Percentiles rank a stretch among this genome's conserved stretches.
Conservation (phyloP, 805 yeast genomes). For the Jamesozyma hellenica region DNA sequence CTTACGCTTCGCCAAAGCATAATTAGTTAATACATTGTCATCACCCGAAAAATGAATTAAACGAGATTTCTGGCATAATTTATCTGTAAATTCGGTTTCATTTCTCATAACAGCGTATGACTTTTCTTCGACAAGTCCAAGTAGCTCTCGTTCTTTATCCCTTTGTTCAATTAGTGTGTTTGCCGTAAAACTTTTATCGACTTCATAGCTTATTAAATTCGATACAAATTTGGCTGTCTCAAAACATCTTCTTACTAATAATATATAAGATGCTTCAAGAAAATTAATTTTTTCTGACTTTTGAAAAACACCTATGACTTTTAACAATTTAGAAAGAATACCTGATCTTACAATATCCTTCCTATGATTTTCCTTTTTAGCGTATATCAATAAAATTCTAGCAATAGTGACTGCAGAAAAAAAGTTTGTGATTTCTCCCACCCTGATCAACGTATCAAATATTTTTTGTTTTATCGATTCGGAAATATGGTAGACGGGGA, state of each 20-base stretch:
- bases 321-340: slow-evolving; percentile 39
- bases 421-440: slow-evolving; percentile 34
- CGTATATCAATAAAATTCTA: slow-evolving; percentile 44
- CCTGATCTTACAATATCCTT: slow-evolving; percentile 37
- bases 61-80: slow-evolving; percentile 34
- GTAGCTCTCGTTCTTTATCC: slow-evolving; percentile 36
- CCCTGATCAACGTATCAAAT: slow-evolving; percentile 35
- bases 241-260: slow-evolving; percentile 57
- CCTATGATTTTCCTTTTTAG: slow-evolving; percentile 37
- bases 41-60: slow-evolving; percentile 38
- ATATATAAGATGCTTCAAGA: slow-evolving; percentile 40
- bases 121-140: slow-evolving; percentile 40
- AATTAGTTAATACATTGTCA: slow-evolving; percentile 15
- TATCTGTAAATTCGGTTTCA: slow-evolving; percentile 40
- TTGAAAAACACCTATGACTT: slow-evolving; percentile 31
- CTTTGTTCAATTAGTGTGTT: slow-evolving; percentile 25
- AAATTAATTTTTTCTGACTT: slow-evolving; percentile 32
- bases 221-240: slow-evolving; percentile 48
- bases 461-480: slow-evolving; percentile 25
- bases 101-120: slow-evolving; percentile 38
- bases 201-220: slow-evolving; percentile 41
- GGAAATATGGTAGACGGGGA: slow-evolving; percentile 19
- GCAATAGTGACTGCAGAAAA: slow-evolving; percentile 44
- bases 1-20: slow-evolving; percentile 19
- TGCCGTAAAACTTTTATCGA: slow-evolving; percentile 35